Conservation (phyloP, 495 filamentous ascomycete genomes). For the Bombardia bombarda region DNA sequence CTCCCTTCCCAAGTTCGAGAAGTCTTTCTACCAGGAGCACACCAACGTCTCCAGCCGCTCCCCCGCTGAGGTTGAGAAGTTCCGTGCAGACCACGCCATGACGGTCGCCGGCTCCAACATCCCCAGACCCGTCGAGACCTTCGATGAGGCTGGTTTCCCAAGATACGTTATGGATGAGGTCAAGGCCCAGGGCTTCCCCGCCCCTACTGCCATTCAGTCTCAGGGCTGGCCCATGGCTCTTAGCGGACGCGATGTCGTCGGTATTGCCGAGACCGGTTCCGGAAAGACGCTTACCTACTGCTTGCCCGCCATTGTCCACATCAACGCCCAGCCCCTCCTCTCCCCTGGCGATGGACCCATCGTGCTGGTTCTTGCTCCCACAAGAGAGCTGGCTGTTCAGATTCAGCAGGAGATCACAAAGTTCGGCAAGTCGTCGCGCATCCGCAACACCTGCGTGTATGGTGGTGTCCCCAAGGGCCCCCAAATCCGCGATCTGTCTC, state of each 20-base stretch:
- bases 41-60: slow-evolving; percentile 66
- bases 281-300: slow-evolving; percentile 99
- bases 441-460: slow-evolving; percentile 98
- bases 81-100: slow-evolving; percentile 75
- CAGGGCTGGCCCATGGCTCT: slow-evolving; percentile 99
- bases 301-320: slow-evolving; percentile 96
- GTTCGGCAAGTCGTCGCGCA: slow-evolving; percentile 95
- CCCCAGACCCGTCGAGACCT: slow-evolving; percentile 88
- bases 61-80: slow-evolving; percentile 72
- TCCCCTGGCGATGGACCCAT: slow-evolving; percentile 97
- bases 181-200: slow-evolving; percentile 90
- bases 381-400: slow-evolving; percentile 94
- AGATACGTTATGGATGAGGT: slow-evolving; percentile 96
- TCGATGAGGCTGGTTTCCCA: slow-evolving; percentile 96
- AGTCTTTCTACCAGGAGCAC: slow-evolving; percentile 97
- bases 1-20: slow-evolving; percentile 91
- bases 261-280: slow-evolving; percentile 98
- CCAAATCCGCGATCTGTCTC: slow-evolving; percentile 87
- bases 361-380: slow-evolving; percentile 89
- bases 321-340: slow-evolving; percentile 96
- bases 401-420: slow-evolving; percentile 94
- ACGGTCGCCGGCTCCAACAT: slow-evolving; percentile 67
- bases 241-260: slow-evolving; percentile 95
- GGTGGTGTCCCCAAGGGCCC: slow-evolving; percentile 96
- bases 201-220: slow-evolving; percentile 91